Base-by-base conservation (phyloP, 495 filamentous ascomycete species). In the Trichoderma gamsii region DNA sequence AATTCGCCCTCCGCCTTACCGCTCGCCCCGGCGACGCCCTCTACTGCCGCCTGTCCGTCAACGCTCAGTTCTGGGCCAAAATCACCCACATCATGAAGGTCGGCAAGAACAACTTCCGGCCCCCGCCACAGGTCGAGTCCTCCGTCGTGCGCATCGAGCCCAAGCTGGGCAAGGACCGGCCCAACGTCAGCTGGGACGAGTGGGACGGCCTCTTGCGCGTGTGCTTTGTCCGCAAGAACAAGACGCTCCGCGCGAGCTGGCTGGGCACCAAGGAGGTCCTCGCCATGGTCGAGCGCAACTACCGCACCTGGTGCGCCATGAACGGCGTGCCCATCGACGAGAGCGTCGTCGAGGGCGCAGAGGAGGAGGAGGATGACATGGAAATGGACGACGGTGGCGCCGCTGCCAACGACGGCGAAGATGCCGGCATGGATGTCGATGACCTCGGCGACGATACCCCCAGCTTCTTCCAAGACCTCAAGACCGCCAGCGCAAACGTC, bases 21-120 rank as follows among this genome's bases (percentile, higher is more conserved):
- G 92, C 93, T 13, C 84, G 86, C 23, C 89, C 92, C 0, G 88
- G 88, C 9, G 92, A 97, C 72, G 83, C 90, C 41, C 87, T 97
- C 21, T 98, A 97, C 78, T 90, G 88, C 70, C 86, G 94, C 15
- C 84, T 97, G 41, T 88, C 84, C 9, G 93, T 95, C 38, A 98
- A 98, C 71, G 92, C 90, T 29, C 95, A 97, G 76, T 97, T 97
- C 85, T 97, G 91, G 89, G 89, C 93, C 18, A 90, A 88, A 69
- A 88, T 93, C 49, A 87, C 87, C 61, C 92, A 96, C 74, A 89
- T 69, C 59, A 76, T 81, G 75, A 96, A 96, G 80, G 93, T 97
- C 38, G 92, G 92, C 41, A 89, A 88, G 71, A 93, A 94, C 77
- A 98, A 97, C 80, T 97, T 96, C 84, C 93, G 90, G 72, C 95